phyloP scores from a whole-genome alignment of 2,329 filamentous ascomycete species.

The Alternaria gaisen region DNA sequence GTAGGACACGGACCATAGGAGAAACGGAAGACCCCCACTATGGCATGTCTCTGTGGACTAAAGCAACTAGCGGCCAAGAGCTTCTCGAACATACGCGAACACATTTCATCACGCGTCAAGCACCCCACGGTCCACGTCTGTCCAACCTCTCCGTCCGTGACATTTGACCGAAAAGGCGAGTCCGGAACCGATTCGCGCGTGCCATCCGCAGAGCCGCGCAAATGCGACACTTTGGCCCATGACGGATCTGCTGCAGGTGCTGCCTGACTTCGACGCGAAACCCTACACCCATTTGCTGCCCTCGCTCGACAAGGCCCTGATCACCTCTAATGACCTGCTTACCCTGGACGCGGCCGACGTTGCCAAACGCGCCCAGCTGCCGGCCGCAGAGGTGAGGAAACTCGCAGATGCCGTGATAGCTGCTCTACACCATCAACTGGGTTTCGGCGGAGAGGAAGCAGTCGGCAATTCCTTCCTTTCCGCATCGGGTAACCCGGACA shows the following conservation, averaged over 20 bases:
- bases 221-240: slow-evolving; percentile 59
- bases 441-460: slow-evolving; percentile 48
- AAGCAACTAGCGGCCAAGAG: not conserved
- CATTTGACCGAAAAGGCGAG: slow-evolving; percentile 8
- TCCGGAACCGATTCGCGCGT: slow-evolving; percentile 23
- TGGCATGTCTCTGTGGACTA: not conserved
- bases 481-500: slow-evolving; percentile 14
- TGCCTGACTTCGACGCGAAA: slow-evolving; percentile 79
- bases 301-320: slow-evolving; percentile 76
- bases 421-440: slow-evolving; percentile 71
- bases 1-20: slow-evolving; percentile 25
- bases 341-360: slow-evolving; percentile 84
- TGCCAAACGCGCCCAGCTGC: slow-evolving; percentile 83
- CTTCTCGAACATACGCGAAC: slow-evolving; percentile 1
- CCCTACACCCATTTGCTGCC: slow-evolving; percentile 79
- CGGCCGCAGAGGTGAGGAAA: slow-evolving; percentile 79
- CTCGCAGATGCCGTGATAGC: slow-evolving; percentile 73
- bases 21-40: slow-evolving; percentile 26
- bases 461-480: slow-evolving; percentile 27
- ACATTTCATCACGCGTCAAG: slow-evolving; percentile 13
- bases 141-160: slow-evolving; percentile 4
- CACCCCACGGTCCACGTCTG: not conserved
- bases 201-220: slow-evolving; percentile 47
- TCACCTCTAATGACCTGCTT: slow-evolving; percentile 85
- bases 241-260: slow-evolving; percentile 84